Evolutionary conservation across 306 rosid species (phyloP), one percentile per base, ranked within the genome.

Genomic region (Gleditsia sinensis): DNA sequence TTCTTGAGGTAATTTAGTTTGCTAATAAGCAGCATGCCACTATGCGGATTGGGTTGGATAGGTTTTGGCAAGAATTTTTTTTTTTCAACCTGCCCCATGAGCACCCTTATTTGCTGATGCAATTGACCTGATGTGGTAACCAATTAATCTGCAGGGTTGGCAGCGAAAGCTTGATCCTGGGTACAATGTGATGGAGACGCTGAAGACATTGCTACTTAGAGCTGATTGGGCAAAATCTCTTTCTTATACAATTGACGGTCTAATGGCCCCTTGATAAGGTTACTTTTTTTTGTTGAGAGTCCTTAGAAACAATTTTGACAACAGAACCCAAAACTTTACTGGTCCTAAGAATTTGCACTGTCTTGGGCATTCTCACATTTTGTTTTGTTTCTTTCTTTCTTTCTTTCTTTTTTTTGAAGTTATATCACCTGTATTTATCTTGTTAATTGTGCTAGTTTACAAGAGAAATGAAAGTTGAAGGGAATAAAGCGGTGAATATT

Each of bases 221-320:
- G 79, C 90, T 24, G 97, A 89, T 80, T 89, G 93, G 97, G 97
- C 96, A 13, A 83, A 92, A 75, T 86, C 93, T 32, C 93, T 92
- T 78, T 74, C 93, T 12, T 88, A 89, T 85, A 92, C 97, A 25
- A 89, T 92, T 76, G 96, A 92, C 11, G 96, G 96, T 75, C 78
- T 92, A 57, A 88, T 92, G 96, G 97, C 97, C 62, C 96, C 97
- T 10, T 92, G 75, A 83, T 25, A 55, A 71, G 39, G 37, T 79
- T 57, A 14, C 67, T 67, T 74, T 76, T n/a, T 33, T 60, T 30
- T 34, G 49, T 56, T 54, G 64, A 81, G 67, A 60, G 75, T 45
- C 55, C 59, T 13, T 27, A 54, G 71, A 80, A 75, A 80, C 90
- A 83, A 78, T 87, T 87, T 89, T 85, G 92, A 66, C 82, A 33